These are phyloP conservation scores for Stygiomarasmius scandens DNA, from an alignment of 1,284 basidiomycete genomes.

Conservation along the genomic window DNA sequence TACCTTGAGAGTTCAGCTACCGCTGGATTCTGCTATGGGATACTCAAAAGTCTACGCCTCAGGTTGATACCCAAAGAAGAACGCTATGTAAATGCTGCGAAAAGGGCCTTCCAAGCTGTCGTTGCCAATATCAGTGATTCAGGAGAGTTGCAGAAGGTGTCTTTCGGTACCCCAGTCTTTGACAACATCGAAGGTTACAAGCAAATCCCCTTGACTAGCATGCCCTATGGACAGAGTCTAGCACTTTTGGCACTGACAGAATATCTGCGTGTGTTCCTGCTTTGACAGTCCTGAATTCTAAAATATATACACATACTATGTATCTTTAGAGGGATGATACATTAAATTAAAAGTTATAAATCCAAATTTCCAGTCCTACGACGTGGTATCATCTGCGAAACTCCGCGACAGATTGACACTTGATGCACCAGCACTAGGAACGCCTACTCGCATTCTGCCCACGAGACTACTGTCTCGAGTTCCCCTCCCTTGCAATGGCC, in stretches of 20 bases:
- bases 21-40: constrained; percentile 66
- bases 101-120: constrained; percentile 55
- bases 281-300: constrained; percentile 6
- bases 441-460: not conserved
- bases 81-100: constrained; percentile 47
- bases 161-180: constrained; percentile 65
- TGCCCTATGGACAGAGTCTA: constrained; percentile 69
- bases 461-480: constrained; percentile 21
- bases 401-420: not conserved
- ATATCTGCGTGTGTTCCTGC: constrained; percentile 44
- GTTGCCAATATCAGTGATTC: constrained; percentile 52
- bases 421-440: not conserved
- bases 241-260: constrained; percentile 52
- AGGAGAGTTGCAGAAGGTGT: constrained; percentile 58
- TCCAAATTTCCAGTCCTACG: not conserved
- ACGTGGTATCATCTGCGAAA: not conserved
- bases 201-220: constrained; percentile 58
- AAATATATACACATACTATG: not conserved
- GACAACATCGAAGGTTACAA: constrained; percentile 57
- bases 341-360: not conserved
- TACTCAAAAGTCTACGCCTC: constrained; percentile 55
- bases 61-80: constrained; percentile 47
- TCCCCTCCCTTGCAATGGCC: constrained; percentile 5
- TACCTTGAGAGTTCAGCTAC: constrained; percentile 65
- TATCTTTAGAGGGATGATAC: not conserved